These are phyloP conservation scores for Cymbidium sinense DNA, from an alignment of 106 monocot genomes.

Conservation along the genomic window DNA sequence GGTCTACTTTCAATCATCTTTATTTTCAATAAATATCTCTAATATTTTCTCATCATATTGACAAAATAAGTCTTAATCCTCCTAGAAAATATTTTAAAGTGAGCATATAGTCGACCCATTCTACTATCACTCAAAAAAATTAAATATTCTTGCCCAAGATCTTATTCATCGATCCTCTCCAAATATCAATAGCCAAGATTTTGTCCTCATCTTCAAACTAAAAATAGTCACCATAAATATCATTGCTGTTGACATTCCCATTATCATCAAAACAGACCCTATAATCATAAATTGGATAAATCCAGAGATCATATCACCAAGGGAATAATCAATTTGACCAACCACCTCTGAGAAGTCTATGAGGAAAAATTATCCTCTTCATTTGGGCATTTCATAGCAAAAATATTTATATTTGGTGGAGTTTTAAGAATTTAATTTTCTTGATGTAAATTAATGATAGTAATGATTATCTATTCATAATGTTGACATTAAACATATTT, in stretches of 20 bases:
- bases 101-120: background rate
- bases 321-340: background rate
- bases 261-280: background rate
- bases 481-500: background rate
- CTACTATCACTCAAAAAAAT: background rate
- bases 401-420: background rate
- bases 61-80: background rate
- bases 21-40: background rate
- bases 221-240: background rate
- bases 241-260: background rate
- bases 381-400: background rate
- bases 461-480: background rate
- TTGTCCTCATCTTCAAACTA: background rate
- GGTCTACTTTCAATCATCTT: background rate
- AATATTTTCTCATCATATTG: background rate
- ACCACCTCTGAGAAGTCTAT: background rate
- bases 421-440: background rate
- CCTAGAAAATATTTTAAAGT: background rate
- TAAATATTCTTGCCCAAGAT: background rate
- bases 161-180: background rate
- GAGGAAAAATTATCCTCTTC: background rate
- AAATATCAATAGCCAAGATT: background rate
- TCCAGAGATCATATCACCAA: background rate
- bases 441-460: background rate
- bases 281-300: background rate